These are phyloP conservation scores for Dissophora globulifera DNA, from an alignment of 192 early-diverging fungal genomes.

Conservation along the genomic window DNA sequence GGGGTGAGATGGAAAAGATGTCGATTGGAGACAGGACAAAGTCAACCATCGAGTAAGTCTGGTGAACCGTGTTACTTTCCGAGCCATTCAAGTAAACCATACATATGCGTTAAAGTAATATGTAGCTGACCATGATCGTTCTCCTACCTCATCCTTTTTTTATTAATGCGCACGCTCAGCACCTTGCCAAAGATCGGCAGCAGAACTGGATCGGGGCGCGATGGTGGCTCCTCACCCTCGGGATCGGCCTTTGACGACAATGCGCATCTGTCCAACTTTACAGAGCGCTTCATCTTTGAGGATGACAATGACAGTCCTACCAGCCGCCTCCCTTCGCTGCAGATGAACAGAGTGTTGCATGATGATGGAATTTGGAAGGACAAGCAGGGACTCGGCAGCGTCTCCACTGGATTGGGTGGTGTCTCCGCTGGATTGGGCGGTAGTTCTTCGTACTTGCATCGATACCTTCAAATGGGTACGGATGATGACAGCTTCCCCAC, in stretches of 20 bases:
- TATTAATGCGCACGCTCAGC: conserved; percentile 2
- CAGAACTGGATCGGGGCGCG: conserved; percentile 20
- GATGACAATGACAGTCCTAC: conserved; percentile 50
- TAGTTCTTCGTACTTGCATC: conserved; percentile 50
- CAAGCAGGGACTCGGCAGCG: conserved; percentile 34
- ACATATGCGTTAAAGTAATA: too few relatives aligned
- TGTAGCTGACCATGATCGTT: too few relatives aligned
- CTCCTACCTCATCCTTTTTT: conserved; percentile 11
- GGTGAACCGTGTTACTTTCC: background rate
- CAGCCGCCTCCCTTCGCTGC: conserved; percentile 28
- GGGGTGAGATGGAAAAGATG: conserved; percentile 54
- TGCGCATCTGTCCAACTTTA: conserved; percentile 53
- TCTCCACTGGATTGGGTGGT: conserved; percentile 22
- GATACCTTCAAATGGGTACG: conserved; percentile 54
- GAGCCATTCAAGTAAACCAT: background rate
- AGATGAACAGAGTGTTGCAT: conserved; percentile 49
- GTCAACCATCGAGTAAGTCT: conserved; percentile 39
- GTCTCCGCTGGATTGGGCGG: conserved; percentile 22
- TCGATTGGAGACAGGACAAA: conserved; percentile 53
- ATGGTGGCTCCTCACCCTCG: conserved; percentile 31
- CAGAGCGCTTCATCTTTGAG: conserved; percentile 59
- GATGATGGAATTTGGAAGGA: conserved; percentile 50
- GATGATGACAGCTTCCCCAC: conserved; percentile 60
- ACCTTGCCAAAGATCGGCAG: conserved; percentile 45
- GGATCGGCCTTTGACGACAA: conserved; percentile 47